A percentile compares a stretch with the other conserved stretches of the same genome.
These are phyloP conservation scores for Talaromyces sp. DNA, from an alignment of 2,329 filamentous ascomycete genomes.

Conservation along the genomic window DNA sequence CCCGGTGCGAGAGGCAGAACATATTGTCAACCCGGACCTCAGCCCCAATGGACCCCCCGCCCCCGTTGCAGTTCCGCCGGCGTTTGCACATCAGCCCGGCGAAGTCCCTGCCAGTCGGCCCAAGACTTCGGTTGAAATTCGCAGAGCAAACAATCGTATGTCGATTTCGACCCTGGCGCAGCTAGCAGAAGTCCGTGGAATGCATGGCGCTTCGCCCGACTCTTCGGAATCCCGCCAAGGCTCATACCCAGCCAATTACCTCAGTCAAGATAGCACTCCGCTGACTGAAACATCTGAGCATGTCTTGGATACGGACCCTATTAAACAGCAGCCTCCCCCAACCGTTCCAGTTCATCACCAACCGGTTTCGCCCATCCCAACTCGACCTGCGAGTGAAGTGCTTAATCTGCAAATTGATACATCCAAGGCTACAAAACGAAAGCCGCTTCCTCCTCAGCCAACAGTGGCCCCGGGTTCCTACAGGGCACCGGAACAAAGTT, in stretches of 20 bases:
- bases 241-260: neutral
- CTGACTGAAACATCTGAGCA: conserved; percentile 9
- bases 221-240: conserved; percentile 1
- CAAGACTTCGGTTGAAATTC: conserved; percentile 70
- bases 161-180: conserved; percentile 77
- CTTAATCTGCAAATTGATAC: conserved; percentile 30
- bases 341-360: conserved; percentile 7
- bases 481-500: conserved; percentile 1
- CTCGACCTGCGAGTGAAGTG: neutral
- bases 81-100: conserved; percentile 70
- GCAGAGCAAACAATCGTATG: conserved; percentile 76
- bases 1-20: conserved; percentile 16
- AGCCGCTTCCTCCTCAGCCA: conserved; percentile 46
- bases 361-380: neutral
- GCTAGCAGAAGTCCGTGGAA: conserved; percentile 64
- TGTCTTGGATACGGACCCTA: neutral
- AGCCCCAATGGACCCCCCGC: conserved; percentile 59
- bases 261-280: neutral
- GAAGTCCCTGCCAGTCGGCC: conserved; percentile 65
- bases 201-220: conserved; percentile 29
- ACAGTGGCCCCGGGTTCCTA: neutral
- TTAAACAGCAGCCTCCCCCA: conserved; percentile 6
- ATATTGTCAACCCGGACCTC: conserved; percentile 28
- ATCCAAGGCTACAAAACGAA: conserved; percentile 45
- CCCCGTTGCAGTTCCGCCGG: conserved; percentile 72